Percentiles rank a stretch among this genome's conserved stretches.
phyloP scores from a whole-genome alignment of 805 yeast species.

The Ogataea trehalophila region DNA sequence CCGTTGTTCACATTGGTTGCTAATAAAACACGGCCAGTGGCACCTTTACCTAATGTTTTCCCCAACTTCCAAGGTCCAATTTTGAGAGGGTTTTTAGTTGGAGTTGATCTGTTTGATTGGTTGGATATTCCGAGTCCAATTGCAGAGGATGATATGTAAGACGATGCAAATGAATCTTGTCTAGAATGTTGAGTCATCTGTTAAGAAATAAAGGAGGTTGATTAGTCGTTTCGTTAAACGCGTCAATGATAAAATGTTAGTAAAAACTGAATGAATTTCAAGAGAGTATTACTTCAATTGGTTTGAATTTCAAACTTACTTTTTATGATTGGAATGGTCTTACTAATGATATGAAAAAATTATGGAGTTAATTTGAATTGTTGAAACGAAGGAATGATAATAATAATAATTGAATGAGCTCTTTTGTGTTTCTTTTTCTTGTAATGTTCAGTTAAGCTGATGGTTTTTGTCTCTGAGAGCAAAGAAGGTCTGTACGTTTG shows the following conservation, averaged over 20 bases:
- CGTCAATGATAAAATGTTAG: neutral
- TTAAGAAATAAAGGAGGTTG: neutral
- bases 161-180: slow-evolving; percentile 57
- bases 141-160: slow-evolving; percentile 42
- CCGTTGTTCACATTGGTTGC: slow-evolving; percentile 85
- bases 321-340: neutral
- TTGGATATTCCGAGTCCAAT: slow-evolving; percentile 29
- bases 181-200: slow-evolving; percentile 44
- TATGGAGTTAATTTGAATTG: no score
- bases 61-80: slow-evolving; percentile 98
- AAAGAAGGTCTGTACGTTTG: no score
- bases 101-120: slow-evolving; percentile 13
- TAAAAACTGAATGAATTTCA: neutral
- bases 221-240: neutral
- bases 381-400: no score
- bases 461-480: no score
- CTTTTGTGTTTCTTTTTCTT: no score
- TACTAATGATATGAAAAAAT: neutral
- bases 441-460: no score
- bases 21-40: slow-evolving; percentile 89
- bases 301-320: neutral
- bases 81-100: slow-evolving; percentile 35
- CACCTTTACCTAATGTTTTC: slow-evolving; percentile 91
- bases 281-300: neutral
- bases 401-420: no score